Evolutionary conservation across 192 early-diverging fungal species (phyloP), one percentile per base, ranked within the genome.

Genomic region (Coemansia reversa): DNA sequence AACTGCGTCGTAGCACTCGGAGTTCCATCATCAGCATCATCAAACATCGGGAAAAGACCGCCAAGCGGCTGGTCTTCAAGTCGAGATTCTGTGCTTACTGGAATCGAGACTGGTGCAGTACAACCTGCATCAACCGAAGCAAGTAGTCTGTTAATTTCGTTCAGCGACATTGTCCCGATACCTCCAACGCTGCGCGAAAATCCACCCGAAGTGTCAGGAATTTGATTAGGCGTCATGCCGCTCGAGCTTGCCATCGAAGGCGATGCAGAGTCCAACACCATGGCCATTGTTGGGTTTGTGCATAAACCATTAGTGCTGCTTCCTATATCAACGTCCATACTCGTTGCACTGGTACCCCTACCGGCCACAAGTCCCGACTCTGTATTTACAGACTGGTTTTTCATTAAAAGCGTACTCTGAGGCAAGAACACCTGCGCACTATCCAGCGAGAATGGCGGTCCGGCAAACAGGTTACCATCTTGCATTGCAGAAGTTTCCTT

Each of bases 211-310:
- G 45, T 25, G 9, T 73, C 66, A 8, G 77, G 72, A 18, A 72
- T 74, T 47, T 66, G 63, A 39, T 63, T 62, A 24, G 65, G 28
- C 19, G 67, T 67, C 11, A 80, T 70, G 14, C 50, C 64, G 25
- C 67, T 51, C 14, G 70, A 72, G 27, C 58, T 60, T 18, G 67
- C 51, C 39, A 72, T 49, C 7, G 76, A 73, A 19, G 76, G 73
- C 33, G 76, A 70, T 11, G 35, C 28, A 47, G 70, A 73, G 56
- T 70, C 68, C 14, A 62, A 20, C 30, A 67, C 58, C 20, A 45
- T 57, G 19, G 58, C 55, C 0, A 27, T 39, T n/a, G 57, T 35
- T 18, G 19, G 32, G 23, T 53, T 23, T 53, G 50, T 1, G 47
- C 50, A 4, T 6, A 27, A 12, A 32, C 30, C 52, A 24, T 62